Conservation (phyloP, 257 asterid species). For the Ajuga chamaepitys region DNA sequence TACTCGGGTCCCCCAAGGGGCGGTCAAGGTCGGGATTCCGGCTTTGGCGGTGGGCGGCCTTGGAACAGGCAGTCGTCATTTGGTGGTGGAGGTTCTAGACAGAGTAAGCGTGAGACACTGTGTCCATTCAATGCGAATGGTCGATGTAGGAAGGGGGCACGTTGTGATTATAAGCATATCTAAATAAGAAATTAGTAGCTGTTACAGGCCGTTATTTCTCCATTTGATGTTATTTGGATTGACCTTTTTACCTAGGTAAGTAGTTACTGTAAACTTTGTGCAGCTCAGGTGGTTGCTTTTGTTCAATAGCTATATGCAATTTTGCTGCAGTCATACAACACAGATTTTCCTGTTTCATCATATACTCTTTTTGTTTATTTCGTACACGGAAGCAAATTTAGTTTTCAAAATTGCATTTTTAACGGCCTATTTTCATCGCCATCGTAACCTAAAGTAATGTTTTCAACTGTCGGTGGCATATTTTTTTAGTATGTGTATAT, state of each 20-base stretch:
- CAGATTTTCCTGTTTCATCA: not conserved
- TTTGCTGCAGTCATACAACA: constrained; percentile 9
- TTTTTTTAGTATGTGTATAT: too few relatives aligned
- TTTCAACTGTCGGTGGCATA: too few relatives aligned
- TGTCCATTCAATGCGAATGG: constrained; percentile 67
- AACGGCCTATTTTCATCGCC: too few relatives aligned
- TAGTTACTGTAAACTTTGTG: constrained; percentile 22
- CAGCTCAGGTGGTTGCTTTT: constrained; percentile 26
- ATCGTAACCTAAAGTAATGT: too few relatives aligned
- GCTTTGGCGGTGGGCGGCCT: constrained; percentile 42
- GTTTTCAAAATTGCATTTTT: too few relatives aligned
- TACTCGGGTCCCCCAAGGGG: constrained; percentile 46
- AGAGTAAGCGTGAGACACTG: constrained; percentile 20
- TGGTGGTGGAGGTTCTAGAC: constrained; percentile 40
- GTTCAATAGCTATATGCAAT: constrained; percentile 14
- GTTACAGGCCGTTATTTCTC: not conserved
- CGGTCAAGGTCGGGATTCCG: constrained; percentile 36
- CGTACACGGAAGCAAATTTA: too few relatives aligned
- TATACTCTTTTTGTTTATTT: not conserved
- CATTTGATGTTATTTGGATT: not conserved
- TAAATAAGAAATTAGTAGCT: constrained; percentile 8
- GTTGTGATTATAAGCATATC: constrained; percentile 63
- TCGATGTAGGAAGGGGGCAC: constrained; percentile 66
- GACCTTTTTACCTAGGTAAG: constrained; percentile 1
- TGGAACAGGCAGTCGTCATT: constrained; percentile 64